These are phyloP conservation scores for Talaromyces piceae DNA, from an alignment of 2,329 filamentous ascomycete species.

Conservation along the genomic window DNA sequence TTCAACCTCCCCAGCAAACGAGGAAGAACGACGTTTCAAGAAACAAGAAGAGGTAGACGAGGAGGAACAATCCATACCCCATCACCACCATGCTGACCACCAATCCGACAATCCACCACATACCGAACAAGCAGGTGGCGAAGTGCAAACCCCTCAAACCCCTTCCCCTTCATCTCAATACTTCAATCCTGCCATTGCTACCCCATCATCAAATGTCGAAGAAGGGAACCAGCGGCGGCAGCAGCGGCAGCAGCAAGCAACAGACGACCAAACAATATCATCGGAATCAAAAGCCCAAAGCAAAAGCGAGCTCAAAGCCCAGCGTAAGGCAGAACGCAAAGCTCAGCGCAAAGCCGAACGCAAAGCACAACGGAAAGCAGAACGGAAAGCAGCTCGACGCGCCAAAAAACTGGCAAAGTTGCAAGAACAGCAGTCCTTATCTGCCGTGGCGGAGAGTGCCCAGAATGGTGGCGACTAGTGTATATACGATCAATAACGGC, in stretches of 20 bases:
- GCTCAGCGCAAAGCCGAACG: neutral
- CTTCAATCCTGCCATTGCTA: no score
- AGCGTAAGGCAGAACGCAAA: neutral
- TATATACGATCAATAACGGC: no score
- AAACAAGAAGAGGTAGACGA: neutral
- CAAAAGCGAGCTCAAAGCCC: neutral
- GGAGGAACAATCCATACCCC: neutral
- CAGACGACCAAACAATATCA: no score
- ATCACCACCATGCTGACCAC: neutral
- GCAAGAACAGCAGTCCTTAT: neutral
- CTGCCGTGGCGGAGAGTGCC: neutral
- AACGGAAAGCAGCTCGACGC: neutral
- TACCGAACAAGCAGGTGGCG: no score
- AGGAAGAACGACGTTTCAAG: neutral
- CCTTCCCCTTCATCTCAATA: no score
- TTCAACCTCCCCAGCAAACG: no score
- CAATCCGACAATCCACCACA: neutral
- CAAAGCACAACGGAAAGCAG: neutral
- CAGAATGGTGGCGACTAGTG: neutral
- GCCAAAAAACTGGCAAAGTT: neutral
- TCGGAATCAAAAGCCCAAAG: neutral
- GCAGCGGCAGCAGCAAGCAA: no score
- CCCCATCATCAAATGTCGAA: no score
- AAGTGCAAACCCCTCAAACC: no score
- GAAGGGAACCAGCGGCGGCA: no score